Conservation (phyloP, 495 filamentous ascomycete species). For the Hyaloscypha bicolor region DNA sequence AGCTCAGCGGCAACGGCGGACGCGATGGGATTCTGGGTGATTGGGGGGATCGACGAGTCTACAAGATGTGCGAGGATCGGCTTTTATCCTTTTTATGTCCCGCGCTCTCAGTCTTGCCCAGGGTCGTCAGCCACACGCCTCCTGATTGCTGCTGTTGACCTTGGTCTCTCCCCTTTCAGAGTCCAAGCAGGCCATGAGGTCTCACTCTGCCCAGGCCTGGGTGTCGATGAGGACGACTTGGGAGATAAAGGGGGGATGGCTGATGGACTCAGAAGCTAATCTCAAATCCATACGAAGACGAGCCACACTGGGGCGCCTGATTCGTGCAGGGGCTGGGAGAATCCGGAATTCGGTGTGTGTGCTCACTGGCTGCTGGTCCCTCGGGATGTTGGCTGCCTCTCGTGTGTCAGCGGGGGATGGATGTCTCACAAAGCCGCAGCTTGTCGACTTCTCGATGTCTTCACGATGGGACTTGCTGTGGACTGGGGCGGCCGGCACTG, state of each 20-base stretch:
- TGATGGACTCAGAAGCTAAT: conserved; percentile 5
- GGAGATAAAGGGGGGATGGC: conserved; percentile 10
- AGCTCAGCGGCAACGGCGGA: conserved; percentile 23
- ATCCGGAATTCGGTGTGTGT: not conserved
- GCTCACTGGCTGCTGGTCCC: not conserved
- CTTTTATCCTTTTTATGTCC: conserved; percentile 30
- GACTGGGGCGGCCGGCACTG: not conserved
- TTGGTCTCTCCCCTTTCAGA: conserved; percentile 17
- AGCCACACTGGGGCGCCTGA: conserved; percentile 11
- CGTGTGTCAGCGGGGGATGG: not conserved
- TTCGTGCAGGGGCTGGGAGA: conserved; percentile 1
- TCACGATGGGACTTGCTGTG: not conserved
- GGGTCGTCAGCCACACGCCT: conserved; percentile 20
- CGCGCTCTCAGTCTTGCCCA: conserved; percentile 20
- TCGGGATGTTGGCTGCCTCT: not conserved
- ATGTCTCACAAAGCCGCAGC: not conserved
- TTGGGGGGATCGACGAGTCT: conserved; percentile 1
- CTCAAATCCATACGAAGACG: conserved; percentile 1
- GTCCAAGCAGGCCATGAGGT: conserved; percentile 21
- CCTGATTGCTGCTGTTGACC: conserved; percentile 30
- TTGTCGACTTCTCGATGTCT: not conserved
- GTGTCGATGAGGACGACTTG: conserved; percentile 1
- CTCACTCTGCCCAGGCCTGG: conserved; percentile 20
- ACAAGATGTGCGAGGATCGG: conserved; percentile 31
- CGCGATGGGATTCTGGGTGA: conserved; percentile 29